These are phyloP conservation scores for Magnolia kwangsiensis DNA, from an alignment of 164 flowering plant species.

Conservation along the genomic window DNA sequence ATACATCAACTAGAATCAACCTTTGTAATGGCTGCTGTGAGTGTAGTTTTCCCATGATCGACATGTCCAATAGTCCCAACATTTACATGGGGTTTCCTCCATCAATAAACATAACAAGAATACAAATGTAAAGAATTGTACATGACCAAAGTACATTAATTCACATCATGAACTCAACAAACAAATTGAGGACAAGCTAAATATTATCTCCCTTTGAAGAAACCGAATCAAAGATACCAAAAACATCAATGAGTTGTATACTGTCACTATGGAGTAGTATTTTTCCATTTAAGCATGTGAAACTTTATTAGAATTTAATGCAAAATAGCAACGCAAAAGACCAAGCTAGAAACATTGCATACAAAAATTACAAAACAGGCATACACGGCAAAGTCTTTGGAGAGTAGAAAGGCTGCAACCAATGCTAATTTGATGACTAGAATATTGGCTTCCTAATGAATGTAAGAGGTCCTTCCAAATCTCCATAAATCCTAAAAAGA, in stretches of 20 bases:
- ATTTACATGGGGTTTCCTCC: constrained; percentile 93
- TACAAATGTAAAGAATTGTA: background rate
- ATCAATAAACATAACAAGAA: constrained; percentile 1
- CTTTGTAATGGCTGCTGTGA: constrained; percentile 97
- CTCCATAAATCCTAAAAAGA: no score
- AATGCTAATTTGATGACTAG: background rate
- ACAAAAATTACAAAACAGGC: background rate
- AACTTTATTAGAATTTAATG: background rate
- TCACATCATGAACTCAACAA: background rate
- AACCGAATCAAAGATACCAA: background rate
- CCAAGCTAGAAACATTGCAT: background rate
- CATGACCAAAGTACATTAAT: background rate
- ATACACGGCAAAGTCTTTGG: background rate
- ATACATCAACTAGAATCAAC: constrained; percentile 23
- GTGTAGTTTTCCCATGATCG: constrained; percentile 96
- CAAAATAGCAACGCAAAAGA: background rate
- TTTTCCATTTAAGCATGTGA: background rate
- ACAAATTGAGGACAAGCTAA: background rate
- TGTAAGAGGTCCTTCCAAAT: no score
- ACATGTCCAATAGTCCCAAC: constrained; percentile 98
- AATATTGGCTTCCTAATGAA: background rate
- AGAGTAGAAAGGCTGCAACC: background rate
- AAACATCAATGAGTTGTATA: background rate
- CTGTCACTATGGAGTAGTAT: background rate
- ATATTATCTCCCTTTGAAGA: background rate